Evolutionary conservation across 208 protist species (phyloP), one percentile per base, ranked within the genome.

Genomic region (Leishmania mexicana): DNA sequence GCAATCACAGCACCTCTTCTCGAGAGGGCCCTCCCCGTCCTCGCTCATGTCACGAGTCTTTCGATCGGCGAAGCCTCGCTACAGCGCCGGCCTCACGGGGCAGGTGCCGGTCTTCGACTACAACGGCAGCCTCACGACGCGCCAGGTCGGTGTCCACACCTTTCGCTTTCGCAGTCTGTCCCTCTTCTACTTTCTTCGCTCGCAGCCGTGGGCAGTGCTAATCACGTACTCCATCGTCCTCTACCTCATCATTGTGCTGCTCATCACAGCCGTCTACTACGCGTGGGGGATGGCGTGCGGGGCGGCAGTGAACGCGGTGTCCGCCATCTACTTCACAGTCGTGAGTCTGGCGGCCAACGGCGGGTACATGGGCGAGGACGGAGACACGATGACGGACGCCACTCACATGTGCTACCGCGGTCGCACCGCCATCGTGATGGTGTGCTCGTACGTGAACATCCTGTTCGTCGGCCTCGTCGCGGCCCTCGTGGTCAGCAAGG

Each of bases 341-440:
- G 94, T 97, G 31, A 95, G 91, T 58, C 86, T 97, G 3, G 92
- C 94, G 38, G 94, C 94, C 10, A 97, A 97, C 65, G 94, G 94
- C 40, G 94, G 94, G 24, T 97, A 97, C 81, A 83, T 95, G 65
- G 94, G 94, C 54, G 94, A 97, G 79, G 90, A 90, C 70, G 76
- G 28, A 15, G 81, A 85, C 24, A 91, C 87, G 21, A 96, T 97
- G 92, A 78, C 85, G 0, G 81, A 94, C 67, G 87, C 94, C 7
- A 80, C 64, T 0, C 78, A 93, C 85, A 1, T 88, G 17, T 97
- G 94, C 88, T 97, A 94, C 82, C 75, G 82, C 24, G 92, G 92
- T 21, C 91, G 94, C 67, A 95, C 92, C 4, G 5, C 90, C 1
- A 85, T 96, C 75, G 94, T 97, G 24, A 96, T 94, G 91, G 53